These are phyloP conservation scores for Tieghemiomyces parasiticus DNA, from an alignment of 192 early-diverging fungal species.

Conservation along the genomic window DNA sequence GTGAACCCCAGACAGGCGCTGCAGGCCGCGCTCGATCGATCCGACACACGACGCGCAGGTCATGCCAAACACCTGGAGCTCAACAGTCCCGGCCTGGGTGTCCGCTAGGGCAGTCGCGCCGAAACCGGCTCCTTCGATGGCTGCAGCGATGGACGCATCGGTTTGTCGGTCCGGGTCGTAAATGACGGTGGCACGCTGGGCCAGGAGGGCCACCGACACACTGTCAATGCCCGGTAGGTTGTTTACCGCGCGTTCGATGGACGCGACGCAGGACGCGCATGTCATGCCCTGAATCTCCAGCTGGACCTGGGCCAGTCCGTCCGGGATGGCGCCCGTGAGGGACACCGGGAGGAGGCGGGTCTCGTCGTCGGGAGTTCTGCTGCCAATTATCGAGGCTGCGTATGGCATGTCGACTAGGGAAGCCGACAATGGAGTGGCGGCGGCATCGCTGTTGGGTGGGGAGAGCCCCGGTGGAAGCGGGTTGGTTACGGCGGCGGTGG, in stretches of 20 bases:
- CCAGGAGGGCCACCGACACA: conserved; percentile 71
- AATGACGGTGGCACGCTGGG: conserved; percentile 61
- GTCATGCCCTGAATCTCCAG: conserved; percentile 88
- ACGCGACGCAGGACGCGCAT: conserved; percentile 81
- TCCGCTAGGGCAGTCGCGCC: conserved; percentile 41
- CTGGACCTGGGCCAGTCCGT: conserved; percentile 17
- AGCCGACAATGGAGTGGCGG: too few species aligned
- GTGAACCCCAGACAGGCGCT: conserved; percentile 27
- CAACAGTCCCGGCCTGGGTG: conserved; percentile 31
- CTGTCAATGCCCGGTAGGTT: conserved; percentile 41
- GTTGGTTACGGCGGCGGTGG: neutral
- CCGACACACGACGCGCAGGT: conserved; percentile 67
- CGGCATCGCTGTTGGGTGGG: neutral
- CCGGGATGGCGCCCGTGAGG: neutral
- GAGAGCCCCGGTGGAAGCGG: neutral
- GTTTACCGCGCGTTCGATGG: conserved; percentile 58
- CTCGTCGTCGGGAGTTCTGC: neutral
- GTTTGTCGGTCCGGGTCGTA: conserved; percentile 35
- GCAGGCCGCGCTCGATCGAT: conserved; percentile 48
- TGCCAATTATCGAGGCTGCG: too few species aligned
- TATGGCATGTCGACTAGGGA: too few species aligned
- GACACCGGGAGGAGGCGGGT: neutral
- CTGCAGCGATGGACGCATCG: conserved; percentile 34
- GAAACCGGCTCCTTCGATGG: conserved; percentile 61
- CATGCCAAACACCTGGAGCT: conserved; percentile 93